Conservation (phyloP, 23 red algal genomes). For the Pyropia yezoensis region DNA sequence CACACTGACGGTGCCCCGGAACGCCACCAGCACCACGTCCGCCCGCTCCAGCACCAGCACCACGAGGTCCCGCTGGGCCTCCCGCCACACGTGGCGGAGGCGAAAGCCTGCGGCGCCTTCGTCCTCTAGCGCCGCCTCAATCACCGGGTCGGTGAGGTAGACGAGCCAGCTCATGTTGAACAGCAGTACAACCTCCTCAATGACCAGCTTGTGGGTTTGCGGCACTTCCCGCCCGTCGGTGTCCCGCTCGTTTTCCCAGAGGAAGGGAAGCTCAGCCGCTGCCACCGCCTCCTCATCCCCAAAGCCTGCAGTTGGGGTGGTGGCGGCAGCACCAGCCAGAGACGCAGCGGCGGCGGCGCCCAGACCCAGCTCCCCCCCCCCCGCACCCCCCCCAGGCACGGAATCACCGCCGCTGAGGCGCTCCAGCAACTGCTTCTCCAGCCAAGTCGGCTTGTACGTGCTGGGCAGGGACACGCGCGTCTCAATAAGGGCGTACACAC, state of each 20-base stretch:
- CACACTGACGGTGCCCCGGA: constrained; percentile 4
- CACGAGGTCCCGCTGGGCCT: neutral
- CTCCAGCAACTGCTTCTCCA: constrained; percentile 3
- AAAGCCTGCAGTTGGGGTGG: neutral
- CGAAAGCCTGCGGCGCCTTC: neutral
- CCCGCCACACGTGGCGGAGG: constrained; percentile 1
- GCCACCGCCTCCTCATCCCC: neutral
- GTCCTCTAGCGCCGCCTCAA: neutral
- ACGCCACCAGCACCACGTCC: neutral
- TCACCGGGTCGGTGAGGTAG: constrained; percentile 1
- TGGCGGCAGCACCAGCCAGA: neutral
- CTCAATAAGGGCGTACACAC: constrained; percentile 1
- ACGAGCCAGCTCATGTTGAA: constrained; percentile 9
- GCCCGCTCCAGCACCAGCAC: neutral
- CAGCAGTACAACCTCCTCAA: constrained; percentile 1
- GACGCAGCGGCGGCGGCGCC: neutral
- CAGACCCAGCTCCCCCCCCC: neutral
- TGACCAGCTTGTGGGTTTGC: neutral
- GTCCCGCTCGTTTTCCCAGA: neutral
- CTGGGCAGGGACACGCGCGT: neutral
- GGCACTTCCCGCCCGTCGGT: neutral
- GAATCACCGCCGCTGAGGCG: neutral
- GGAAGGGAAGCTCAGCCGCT: neutral
- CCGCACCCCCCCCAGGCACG: neutral
- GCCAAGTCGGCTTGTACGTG: constrained; percentile 1